Base-by-base conservation (phyloP, 345 rosid genomes). In the Diplotaxis tenuifolia region DNA sequence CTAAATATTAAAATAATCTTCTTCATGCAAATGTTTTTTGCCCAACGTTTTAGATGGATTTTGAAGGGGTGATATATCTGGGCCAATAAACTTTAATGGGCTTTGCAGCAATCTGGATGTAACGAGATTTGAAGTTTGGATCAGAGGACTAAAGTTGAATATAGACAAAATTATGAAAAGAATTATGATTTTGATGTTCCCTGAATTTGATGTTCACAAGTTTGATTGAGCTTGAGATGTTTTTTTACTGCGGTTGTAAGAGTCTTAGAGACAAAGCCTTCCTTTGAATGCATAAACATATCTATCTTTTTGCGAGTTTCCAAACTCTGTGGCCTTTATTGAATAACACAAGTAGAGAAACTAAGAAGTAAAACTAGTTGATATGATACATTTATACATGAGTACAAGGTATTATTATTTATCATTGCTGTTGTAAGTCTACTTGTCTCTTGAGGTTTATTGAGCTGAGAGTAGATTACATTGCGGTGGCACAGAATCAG, bases 251-350 rank as follows among this genome's bases (percentile, higher is more conserved):
- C 86, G 1, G 79, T 89, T n/a, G n/a, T n/a, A n/a, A 83, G 67
- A 88, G 91, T 77, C 70, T 87, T 54, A 73, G 53, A 79, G 82
- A 81, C 27, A 88, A 82, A 82, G 89, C 91, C 72, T 85, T 81
- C 68, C 80, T 88, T 32, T 63, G 67, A 59, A 58, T 55, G 14
- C 18, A 64, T 25, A 25, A 34, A 7, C n/a, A n/a, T n/a, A n/a
- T n/a, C 15, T 16, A 65, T 42, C 9, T n/a, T n/a, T 2, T 57
- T 45, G 12, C 22, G 12, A 32, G 20, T n/a, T 50, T 59, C 12
- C 22, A 67, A 32, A 31, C 4, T 42, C 15, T 22, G 7, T 12
- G 47, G 53, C 3, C 28, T 66, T 74, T 50, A 75, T 68, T 75
- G 27, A 38, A 62, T 52, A 4, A 52, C 28, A 61, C 59, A 75